Conservation (phyloP, 1,139 yeast species). For the Yamadazyma triangularis region DNA sequence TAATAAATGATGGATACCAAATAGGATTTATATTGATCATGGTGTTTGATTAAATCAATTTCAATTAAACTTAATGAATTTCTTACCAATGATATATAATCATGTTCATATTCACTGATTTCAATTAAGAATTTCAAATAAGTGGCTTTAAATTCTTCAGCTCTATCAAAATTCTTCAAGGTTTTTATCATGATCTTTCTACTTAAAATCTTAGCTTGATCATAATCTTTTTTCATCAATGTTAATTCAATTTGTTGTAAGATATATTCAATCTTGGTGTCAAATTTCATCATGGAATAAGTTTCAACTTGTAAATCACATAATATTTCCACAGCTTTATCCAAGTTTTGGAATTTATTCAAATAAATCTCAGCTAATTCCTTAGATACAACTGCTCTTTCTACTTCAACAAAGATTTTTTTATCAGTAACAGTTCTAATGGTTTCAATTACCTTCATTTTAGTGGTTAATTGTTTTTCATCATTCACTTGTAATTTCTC, state of each 20-base stretch:
- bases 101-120: slow-evolving; percentile 71
- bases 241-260: slow-evolving; percentile 85
- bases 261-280: slow-evolving; percentile 87
- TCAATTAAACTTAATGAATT: slow-evolving; percentile 77
- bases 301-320: slow-evolving; percentile 97
- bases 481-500: slow-evolving; percentile 50
- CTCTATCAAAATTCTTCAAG: slow-evolving; percentile 58
- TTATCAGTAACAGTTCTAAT: slow-evolving; percentile 90
- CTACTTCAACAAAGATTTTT: slow-evolving; percentile 91
- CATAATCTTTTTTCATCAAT: slow-evolving; percentile 76
- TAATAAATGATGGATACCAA: slow-evolving; percentile 74
- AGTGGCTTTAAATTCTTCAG: slow-evolving; percentile 58
- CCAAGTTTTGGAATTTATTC: slow-evolving; percentile 66
- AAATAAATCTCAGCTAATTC: slow-evolving; percentile 73
- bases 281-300: slow-evolving; percentile 89
- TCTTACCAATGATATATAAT: slow-evolving; percentile 79
- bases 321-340: slow-evolving; percentile 82
- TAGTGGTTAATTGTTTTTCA: slow-evolving; percentile 27
- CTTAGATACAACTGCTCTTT: slow-evolving; percentile 87
- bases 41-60: slow-evolving; percentile 59
- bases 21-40: slow-evolving; percentile 47
- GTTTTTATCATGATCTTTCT: slow-evolving; percentile 85
- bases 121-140: slow-evolving; percentile 77
- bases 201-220: slow-evolving; percentile 80
- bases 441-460: slow-evolving; percentile 66